A percentile compares a stretch with the other conserved stretches of the same genome.
phyloP scores from a whole-genome alignment of 2,329 filamentous ascomycete genomes.

The Cordyceps farinosa region DNA sequence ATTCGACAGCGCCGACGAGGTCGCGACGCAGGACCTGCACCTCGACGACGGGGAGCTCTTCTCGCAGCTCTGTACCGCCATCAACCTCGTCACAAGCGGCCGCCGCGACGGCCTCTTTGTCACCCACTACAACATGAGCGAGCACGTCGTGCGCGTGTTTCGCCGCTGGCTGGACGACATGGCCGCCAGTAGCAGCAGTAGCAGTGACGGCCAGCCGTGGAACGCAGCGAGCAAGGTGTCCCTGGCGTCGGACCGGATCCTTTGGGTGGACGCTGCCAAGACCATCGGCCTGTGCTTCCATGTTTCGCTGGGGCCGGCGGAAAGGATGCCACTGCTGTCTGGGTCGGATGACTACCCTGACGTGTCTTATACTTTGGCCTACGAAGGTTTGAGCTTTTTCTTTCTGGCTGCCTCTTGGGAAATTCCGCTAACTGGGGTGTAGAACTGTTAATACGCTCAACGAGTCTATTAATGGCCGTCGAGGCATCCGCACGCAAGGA shows the following conservation, averaged over 20 bases:
- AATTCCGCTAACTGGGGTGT: not conserved
- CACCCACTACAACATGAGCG: slow-evolving; percentile 62
- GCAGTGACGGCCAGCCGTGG: slow-evolving; percentile 16
- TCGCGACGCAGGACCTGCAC: slow-evolving; percentile 53
- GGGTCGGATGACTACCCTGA: slow-evolving; percentile 60
- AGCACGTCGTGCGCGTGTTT: slow-evolving; percentile 68
- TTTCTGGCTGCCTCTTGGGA: not conserved
- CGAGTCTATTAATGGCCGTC: slow-evolving; percentile 15
- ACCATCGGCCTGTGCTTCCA: slow-evolving; percentile 67
- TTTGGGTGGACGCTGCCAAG: slow-evolving; percentile 64
- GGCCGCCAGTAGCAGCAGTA: slow-evolving; percentile 33
- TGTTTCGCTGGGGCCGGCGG: slow-evolving; percentile 41
- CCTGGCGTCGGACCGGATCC: slow-evolving; percentile 37
- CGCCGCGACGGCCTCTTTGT: slow-evolving; percentile 59
- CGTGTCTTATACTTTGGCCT: slow-evolving; percentile 66
- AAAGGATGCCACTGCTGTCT: slow-evolving; percentile 52
- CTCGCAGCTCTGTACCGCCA: slow-evolving; percentile 66
- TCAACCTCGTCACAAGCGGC: slow-evolving; percentile 63
- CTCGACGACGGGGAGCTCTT: slow-evolving; percentile 70
- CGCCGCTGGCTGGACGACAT: slow-evolving; percentile 63
- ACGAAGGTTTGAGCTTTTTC: slow-evolving; percentile 56
- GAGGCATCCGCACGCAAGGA: slow-evolving; percentile 5
- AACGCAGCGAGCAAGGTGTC: slow-evolving; percentile 12
- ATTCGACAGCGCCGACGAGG: slow-evolving; percentile 24
- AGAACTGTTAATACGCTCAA: slow-evolving; percentile 11